Conservation (phyloP, 2,329 filamentous ascomycete genomes). For the Neoscytalidium dimidiatum region DNA sequence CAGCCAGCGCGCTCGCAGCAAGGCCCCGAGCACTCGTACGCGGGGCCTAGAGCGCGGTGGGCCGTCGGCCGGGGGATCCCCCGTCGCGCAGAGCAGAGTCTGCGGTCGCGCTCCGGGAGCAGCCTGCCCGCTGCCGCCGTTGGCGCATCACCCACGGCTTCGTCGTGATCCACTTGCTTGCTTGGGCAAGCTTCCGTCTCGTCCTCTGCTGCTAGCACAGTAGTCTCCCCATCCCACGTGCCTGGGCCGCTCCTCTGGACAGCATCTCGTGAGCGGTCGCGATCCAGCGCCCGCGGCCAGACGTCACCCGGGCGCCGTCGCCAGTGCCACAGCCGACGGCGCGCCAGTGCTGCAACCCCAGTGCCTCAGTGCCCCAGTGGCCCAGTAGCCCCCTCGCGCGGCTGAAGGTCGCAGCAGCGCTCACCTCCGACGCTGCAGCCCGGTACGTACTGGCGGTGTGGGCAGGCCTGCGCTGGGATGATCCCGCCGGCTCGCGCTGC, state of each 20-base stretch:
- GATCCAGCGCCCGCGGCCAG: not conserved
- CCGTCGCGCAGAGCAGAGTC: not conserved
- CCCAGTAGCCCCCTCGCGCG: no score
- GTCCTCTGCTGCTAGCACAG: not conserved
- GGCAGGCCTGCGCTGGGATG: not conserved
- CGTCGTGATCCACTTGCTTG: conserved; percentile 6
- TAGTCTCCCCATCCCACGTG: conserved; percentile 11
- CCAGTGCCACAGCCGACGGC: not conserved
- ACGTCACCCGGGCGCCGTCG: conserved; percentile 4
- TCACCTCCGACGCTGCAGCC: conserved; percentile 6
- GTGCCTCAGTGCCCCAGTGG: no score
- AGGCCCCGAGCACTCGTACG: no score
- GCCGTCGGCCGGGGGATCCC: conserved; percentile 3
- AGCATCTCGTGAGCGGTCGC: conserved; percentile 13
- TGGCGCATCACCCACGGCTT: conserved; percentile 13
- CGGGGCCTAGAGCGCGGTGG: conserved; percentile 12
- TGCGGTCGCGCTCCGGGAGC: conserved; percentile 3
- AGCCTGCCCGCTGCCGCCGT: conserved; percentile 10
- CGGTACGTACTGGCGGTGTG: conserved; percentile 10
- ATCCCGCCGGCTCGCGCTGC: not conserved
- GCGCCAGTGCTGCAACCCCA: not conserved
- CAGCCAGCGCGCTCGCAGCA: not conserved
- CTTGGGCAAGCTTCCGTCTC: conserved; percentile 1
- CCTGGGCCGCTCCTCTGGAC: not conserved
- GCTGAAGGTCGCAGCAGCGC: not conserved